Conservation (phyloP, 2,329 filamentous ascomycete species). For the Fusarium albidum region DNA sequence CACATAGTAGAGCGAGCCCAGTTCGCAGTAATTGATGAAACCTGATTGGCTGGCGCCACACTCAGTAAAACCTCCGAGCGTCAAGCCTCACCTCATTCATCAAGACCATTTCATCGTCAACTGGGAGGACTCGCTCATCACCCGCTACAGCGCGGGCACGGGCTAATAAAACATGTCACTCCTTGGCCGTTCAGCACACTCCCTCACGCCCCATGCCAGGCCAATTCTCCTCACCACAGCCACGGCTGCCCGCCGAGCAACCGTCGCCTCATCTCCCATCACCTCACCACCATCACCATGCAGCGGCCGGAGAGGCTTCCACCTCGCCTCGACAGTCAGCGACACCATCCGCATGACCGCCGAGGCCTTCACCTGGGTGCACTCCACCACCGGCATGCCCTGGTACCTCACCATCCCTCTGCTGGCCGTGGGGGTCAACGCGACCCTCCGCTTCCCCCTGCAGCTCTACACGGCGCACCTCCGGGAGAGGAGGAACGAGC, state of each 20-base stretch:
- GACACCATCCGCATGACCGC: constrained; percentile 51
- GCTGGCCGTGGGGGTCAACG: constrained; percentile 56
- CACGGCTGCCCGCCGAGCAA: constrained; percentile 8
- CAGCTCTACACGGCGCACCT: constrained; percentile 50
- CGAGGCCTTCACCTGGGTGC: constrained; percentile 53
- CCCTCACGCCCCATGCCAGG: constrained; percentile 21
- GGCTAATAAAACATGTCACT: constrained; percentile 32
- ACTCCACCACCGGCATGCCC: constrained; percentile 53
- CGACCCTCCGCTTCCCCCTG: constrained; percentile 56
- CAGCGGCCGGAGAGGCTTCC: constrained; percentile 42
- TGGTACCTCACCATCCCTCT: constrained; percentile 65
- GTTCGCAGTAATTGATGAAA: too few species aligned
- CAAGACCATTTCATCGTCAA: constrained; percentile 6
- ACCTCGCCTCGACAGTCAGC: constrained; percentile 43
- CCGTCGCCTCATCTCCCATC: constrained; percentile 2
- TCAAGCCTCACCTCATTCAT: constrained; percentile 23
- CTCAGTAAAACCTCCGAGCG: constrained; percentile 1
- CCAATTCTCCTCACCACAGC: constrained; percentile 12
- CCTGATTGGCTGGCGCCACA: constrained; percentile 21
- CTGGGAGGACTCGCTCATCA: constrained; percentile 7
- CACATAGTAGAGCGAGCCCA: too few species aligned
- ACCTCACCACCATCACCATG: constrained; percentile 11
- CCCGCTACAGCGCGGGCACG: constrained; percentile 12
- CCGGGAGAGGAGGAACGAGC: constrained; percentile 39
- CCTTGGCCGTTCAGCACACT: constrained; percentile 17